phyloP scores from a whole-genome alignment of 2,329 filamentous ascomycete species.

The Penicillium sp. region DNA sequence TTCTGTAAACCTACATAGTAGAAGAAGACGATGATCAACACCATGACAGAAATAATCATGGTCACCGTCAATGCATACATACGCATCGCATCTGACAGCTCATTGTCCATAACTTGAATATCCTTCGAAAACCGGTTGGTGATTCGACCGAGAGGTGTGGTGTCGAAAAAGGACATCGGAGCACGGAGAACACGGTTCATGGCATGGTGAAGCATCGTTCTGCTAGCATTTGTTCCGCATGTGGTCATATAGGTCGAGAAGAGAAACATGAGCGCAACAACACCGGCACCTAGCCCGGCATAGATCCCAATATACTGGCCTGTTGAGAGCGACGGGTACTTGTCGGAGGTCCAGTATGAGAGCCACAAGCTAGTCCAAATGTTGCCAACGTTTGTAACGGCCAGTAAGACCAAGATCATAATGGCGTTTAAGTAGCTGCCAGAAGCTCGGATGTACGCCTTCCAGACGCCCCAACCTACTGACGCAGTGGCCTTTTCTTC shows the following conservation, averaged over 20 bases:
- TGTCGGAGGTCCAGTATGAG: slow-evolving; percentile 85
- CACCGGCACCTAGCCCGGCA: slow-evolving; percentile 66
- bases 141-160: slow-evolving; percentile 89
- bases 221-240: slow-evolving; percentile 76
- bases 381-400: slow-evolving; percentile 76
- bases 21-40: slow-evolving; percentile 91
- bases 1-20: slow-evolving; percentile 57
- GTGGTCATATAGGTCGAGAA: slow-evolving; percentile 78
- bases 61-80: slow-evolving; percentile 87
- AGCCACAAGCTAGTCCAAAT: slow-evolving; percentile 89
- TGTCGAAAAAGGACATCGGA: slow-evolving; percentile 91
- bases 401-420: slow-evolving; percentile 60
- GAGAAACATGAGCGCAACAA: slow-evolving; percentile 72
- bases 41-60: slow-evolving; percentile 79
- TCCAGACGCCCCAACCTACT: slow-evolving; percentile 77
- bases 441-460: slow-evolving; percentile 71
- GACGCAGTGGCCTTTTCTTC: slow-evolving; percentile 65
- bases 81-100: slow-evolving; percentile 79
- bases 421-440: slow-evolving; percentile 63
- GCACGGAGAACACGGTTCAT: slow-evolving; percentile 70
- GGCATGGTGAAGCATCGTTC: slow-evolving; percentile 74
- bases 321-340: slow-evolving; percentile 60
- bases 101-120: slow-evolving; percentile 95
- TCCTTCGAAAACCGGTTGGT: slow-evolving; percentile 96
- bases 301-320: slow-evolving; percentile 70